These are phyloP conservation scores for Mortierella sp. DNA, from an alignment of 371 early-diverging fungal genomes.

Conservation along the genomic window DNA sequence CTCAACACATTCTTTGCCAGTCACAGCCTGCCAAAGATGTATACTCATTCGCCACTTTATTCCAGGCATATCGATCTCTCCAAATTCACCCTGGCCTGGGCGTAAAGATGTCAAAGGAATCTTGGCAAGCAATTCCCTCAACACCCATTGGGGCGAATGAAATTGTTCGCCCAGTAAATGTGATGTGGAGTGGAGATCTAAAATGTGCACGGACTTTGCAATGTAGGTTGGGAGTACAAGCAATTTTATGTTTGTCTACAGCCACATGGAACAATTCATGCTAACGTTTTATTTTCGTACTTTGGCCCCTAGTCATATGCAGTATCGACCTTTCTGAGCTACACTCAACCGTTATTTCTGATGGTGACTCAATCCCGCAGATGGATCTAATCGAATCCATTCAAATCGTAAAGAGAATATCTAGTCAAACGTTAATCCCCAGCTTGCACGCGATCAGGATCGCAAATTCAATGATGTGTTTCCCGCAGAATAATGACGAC, in stretches of 20 bases:
- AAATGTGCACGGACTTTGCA: constrained; percentile 4
- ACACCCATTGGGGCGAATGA: constrained; percentile 2
- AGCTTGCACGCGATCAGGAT: constrained; percentile 17
- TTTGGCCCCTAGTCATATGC: constrained; percentile 21
- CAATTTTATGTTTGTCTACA: not conserved
- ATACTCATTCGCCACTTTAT: constrained; percentile 40
- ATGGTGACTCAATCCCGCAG: not conserved
- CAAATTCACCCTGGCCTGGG: constrained; percentile 48
- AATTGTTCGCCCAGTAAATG: constrained; percentile 10
- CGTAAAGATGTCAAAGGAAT: constrained; percentile 35
- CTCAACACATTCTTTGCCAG: constrained; percentile 25
- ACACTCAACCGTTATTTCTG: not conserved
- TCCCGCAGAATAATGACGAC: constrained; percentile 15
- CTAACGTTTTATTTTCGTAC: not conserved
- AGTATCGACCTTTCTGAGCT: constrained; percentile 18
- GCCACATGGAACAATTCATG: not conserved
- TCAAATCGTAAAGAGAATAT: constrained; percentile 26
- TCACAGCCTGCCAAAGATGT: constrained; percentile 10
- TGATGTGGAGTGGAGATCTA: constrained; percentile 36
- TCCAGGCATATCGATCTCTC: constrained; percentile 29
- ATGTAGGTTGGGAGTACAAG: constrained; percentile 14
- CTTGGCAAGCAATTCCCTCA: constrained; percentile 42
- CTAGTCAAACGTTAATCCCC: constrained; percentile 8
- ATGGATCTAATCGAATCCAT: constrained; percentile 20
- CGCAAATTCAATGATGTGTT: constrained; percentile 19